Base-by-base conservation (phyloP, 1,284 basidiomycete genomes). In the Volvariella volvacea region DNA sequence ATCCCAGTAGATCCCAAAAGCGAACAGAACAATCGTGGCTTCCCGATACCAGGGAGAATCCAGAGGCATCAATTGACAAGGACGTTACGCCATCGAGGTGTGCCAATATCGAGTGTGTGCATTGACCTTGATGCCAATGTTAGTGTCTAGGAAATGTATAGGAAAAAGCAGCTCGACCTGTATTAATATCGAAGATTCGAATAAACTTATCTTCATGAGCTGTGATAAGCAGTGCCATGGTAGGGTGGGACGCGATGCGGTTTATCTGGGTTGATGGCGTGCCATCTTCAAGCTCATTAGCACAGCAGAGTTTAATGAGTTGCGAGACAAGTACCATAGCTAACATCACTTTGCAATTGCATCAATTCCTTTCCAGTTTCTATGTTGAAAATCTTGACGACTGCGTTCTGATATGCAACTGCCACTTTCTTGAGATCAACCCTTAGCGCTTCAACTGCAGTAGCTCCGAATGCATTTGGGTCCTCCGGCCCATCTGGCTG, bases 181-280 rank as follows among this genome's bases (percentile, higher is more conserved):
- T 88, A 28, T 71, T 68, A 41, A 89, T 75, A 63, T 97, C 92
- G 63, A 90, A 96, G 47, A 97, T 80, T 22, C 89, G 78, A 53
- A 98, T 91, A 57, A 84, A 85, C 53, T 92, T 92, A 68, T 98
- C 93, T 65, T 98, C 94, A 61, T 96, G 90, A 0, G 83, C 95
- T 12, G 90, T 88, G 28, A 95, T 80, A 39, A 98, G 77, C 20
- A 94, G 67, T 1, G 90, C 80, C 72, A 93, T 82, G 1, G 90
- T 94, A 9, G 93, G 92, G 67, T 97, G 92, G 37, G 92, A 92
- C 31, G 86, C 79, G 42, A 97, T 82, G 48, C 83, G 79, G 65
- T 97, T 98, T 52, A 93, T 84, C 65, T 95, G 93, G 1, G 87
- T 84, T 9, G 75, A 77, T 22, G 76, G 64, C 10, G 78, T 79